A percentile compares a stretch with the other conserved stretches of the same genome.
These are phyloP conservation scores for Taxawa tesnikishii DNA, from an alignment of 2,329 filamentous ascomycete species.

Conservation along the genomic window DNA sequence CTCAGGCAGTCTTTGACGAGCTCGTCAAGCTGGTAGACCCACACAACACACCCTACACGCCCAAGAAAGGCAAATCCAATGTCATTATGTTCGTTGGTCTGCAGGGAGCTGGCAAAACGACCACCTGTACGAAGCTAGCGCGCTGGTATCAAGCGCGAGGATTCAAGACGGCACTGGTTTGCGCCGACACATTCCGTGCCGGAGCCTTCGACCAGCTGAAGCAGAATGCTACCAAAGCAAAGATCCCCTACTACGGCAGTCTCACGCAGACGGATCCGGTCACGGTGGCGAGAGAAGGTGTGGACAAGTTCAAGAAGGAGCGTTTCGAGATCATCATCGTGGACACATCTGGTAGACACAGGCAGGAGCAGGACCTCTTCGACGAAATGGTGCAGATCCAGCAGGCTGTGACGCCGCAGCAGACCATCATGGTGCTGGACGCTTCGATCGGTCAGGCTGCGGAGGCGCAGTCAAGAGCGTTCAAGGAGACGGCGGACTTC, in stretches of 20 bases:
- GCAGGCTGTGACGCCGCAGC: conserved; percentile 74
- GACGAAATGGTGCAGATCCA: conserved; percentile 98
- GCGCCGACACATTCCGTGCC: conserved; percentile 95
- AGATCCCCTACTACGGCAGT: conserved; percentile 96
- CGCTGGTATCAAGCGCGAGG: conserved; percentile 88
- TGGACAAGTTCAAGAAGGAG: conserved; percentile 99
- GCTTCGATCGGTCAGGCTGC: conserved; percentile 94
- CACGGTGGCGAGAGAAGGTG: conserved; percentile 84
- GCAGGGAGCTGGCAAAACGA: conserved; percentile 96
- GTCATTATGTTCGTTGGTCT: conserved; percentile 99
- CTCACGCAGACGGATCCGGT: conserved; percentile 94
- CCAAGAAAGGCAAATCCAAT: conserved; percentile 90
- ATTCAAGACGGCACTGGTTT: conserved; percentile 87
- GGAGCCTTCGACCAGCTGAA: conserved; percentile 98
- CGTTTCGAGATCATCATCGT: conserved; percentile 97
- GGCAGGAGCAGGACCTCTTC: conserved; percentile 89
- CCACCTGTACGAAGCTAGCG: conserved; percentile 93
- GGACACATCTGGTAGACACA: conserved; percentile 88
- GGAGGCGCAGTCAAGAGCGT: conserved; percentile 86
- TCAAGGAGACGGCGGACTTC: conserved; percentile 95
- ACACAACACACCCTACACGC: conserved; percentile 88
- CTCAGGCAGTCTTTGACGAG: conserved; percentile 76
- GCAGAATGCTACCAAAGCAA: conserved; percentile 97
- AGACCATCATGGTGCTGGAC: conserved; percentile 97
- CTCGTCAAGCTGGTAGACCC: conserved; percentile 92